Evolutionary conservation across 202 grass and related monocot species (phyloP).

Genomic region (Saccharum hybrid): DNA sequence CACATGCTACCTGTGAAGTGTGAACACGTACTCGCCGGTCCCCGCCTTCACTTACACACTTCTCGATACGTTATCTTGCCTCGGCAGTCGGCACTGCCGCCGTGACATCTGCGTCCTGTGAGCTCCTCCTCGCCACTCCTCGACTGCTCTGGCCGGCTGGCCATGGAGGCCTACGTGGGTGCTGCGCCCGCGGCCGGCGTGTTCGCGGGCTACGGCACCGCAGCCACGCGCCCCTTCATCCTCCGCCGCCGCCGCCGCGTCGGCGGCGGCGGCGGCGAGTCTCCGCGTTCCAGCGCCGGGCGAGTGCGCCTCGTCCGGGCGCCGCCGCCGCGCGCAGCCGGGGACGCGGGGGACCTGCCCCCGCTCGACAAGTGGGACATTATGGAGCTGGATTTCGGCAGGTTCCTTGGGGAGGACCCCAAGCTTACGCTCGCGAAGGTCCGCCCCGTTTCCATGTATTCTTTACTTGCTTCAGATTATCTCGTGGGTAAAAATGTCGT

Average conservation of each 20-base stretch:
- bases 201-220: constrained; percentile 29
- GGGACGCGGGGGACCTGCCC: constrained; percentile 41
- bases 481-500: background rate
- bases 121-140: background rate
- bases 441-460: background rate
- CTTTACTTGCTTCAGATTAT: background rate
- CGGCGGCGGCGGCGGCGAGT: background rate
- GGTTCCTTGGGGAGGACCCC: constrained; percentile 84
- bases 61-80: background rate
- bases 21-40: background rate
- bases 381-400: constrained; percentile 81
- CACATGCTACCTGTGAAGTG: background rate
- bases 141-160: constrained; percentile 27
- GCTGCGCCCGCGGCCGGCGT: constrained; percentile 55
- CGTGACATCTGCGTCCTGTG: background rate
- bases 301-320: constrained; percentile 40
- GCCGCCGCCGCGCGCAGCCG: constrained; percentile 23
- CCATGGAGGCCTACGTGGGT: constrained; percentile 68
- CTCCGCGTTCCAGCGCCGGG: background rate
- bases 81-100: background rate
- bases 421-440: constrained; percentile 89
- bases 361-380: constrained; percentile 74
- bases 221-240: constrained; percentile 4
- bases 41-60: background rate
- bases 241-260: constrained; percentile 12